Evolutionary conservation across 192 early-diverging fungal genomes (phyloP).

Genomic region (Backusella australiensis): DNA sequence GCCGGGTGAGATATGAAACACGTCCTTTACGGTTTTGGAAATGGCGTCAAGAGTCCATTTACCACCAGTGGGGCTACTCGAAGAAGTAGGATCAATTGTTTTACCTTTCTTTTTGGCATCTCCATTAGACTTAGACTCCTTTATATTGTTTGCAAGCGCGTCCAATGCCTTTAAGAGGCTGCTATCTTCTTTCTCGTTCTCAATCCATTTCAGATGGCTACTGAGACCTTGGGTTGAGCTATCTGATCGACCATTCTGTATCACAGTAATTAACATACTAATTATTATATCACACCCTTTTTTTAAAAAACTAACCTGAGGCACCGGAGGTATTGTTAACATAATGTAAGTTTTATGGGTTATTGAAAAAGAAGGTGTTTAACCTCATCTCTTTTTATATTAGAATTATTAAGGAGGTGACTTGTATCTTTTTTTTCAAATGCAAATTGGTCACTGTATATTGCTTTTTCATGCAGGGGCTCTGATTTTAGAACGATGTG

Average conservation of each 20-base stretch:
- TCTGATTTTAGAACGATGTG: neutral
- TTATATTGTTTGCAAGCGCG: neutral
- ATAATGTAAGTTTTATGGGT: neutral
- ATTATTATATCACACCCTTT: neutral
- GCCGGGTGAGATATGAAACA: neutral
- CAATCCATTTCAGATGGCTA: neutral
- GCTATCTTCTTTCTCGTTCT: neutral
- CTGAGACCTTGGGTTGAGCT: neutral
- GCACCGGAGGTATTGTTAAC: neutral
- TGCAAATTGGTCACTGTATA: neutral
- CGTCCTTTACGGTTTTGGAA: neutral
- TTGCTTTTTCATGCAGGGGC: neutral
- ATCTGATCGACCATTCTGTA: neutral
- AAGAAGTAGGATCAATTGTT: neutral
- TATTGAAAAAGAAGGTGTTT: neutral
- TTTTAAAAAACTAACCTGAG: neutral
- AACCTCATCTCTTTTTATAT: neutral
- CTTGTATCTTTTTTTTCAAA: neutral
- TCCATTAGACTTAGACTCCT: neutral
- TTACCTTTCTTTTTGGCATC: neutral
- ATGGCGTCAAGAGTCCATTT: constrained; percentile 10
- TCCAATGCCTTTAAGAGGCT: neutral
- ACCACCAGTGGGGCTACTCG: neutral
- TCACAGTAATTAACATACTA: neutral
- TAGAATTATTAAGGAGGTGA: neutral